Conservation (phyloP, 768 basidiomycete genomes). For the Lentinula guzmanii region DNA sequence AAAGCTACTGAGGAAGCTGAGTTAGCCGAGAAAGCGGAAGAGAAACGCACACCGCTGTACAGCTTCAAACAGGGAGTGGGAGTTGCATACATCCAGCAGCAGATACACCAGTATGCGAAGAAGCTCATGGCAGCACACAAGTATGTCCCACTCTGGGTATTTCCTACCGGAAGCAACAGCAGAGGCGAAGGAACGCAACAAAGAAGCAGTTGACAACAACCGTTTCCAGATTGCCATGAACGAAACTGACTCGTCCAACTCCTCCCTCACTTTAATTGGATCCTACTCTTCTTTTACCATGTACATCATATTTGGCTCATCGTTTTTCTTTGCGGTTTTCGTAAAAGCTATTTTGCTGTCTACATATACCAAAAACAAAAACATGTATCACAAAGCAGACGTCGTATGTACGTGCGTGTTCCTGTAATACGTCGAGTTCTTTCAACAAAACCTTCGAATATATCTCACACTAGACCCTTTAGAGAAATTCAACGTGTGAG, state of each 20-base stretch:
- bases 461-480: no score
- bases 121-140: neutral
- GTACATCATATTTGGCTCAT: neutral
- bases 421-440: no score
- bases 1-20: constrained; percentile 10
- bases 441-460: no score
- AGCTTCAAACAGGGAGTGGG: neutral
- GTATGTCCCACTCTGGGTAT: constrained; percentile 6
- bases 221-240: neutral
- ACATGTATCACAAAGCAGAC: neutral
- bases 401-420: no score
- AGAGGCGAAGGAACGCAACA: neutral
- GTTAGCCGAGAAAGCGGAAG: constrained; percentile 10
- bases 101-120: constrained; percentile 1
- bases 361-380: neutral
- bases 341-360: neutral
- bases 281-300: neutral
- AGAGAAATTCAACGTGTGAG: no score
- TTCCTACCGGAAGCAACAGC: neutral
- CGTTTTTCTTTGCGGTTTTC: neutral
- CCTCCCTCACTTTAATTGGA: neutral
- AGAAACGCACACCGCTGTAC: constrained; percentile 4
- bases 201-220: neutral
- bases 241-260: neutral
- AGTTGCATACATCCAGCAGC: neutral